Conservation (phyloP, 164 flowering plant genomes). For the Vitis cinerea region DNA sequence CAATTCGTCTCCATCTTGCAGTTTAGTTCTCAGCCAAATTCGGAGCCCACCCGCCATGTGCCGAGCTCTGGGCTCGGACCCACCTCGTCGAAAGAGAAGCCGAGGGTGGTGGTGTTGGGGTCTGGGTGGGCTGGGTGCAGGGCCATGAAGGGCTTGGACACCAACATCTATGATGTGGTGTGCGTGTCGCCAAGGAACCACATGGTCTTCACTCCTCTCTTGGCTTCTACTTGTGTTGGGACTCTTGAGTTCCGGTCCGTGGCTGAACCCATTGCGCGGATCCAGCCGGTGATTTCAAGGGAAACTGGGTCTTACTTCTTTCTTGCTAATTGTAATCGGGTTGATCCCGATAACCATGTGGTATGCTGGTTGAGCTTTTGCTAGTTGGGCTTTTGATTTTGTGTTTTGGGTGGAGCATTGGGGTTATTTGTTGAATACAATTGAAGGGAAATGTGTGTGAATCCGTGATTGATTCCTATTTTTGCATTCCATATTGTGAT, state of each 20-base stretch:
- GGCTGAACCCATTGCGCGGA: conserved; percentile 89
- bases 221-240: conserved; percentile 98
- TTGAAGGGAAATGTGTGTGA: no score
- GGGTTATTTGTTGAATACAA: no score
- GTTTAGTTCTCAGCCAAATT: conserved; percentile 20
- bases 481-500: no score
- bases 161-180: conserved; percentile 74
- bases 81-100: conserved; percentile 72
- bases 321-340: conserved; percentile 61
- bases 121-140: conserved; percentile 97
- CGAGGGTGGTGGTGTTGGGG: conserved; percentile 88
- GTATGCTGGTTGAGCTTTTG: conserved; percentile 19
- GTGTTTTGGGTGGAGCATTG: not conserved
- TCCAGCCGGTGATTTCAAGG: conserved; percentile 83
- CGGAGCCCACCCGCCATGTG: conserved; percentile 4
- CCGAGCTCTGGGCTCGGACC: conserved; percentile 54
- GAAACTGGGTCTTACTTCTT: conserved; percentile 84
- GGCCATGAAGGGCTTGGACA: conserved; percentile 79
- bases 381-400: not conserved
- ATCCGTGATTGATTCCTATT: no score
- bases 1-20: conserved; percentile 20
- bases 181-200: conserved; percentile 95
- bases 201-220: conserved; percentile 94
- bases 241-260: conserved; percentile 96
- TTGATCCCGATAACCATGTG: conserved; percentile 64